Percentiles rank a stretch among this genome's conserved stretches.
These are phyloP conservation scores for Fusarium annulatum DNA, from an alignment of 2,329 filamentous ascomycete species.

Conservation along the genomic window DNA sequence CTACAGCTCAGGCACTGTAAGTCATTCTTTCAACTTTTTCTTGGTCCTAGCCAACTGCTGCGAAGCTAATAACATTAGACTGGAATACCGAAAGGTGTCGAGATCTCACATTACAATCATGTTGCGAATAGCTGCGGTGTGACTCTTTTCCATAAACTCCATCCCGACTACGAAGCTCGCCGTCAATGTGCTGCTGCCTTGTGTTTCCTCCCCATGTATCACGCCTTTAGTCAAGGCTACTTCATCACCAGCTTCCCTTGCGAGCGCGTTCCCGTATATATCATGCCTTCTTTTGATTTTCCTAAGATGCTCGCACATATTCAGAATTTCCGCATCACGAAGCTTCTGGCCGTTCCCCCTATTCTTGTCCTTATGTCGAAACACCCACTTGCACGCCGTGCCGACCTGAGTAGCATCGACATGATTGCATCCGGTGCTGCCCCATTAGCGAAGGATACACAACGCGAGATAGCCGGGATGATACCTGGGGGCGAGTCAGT, in stretches of 20 bases:
- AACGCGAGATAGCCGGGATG: constrained; percentile 57
- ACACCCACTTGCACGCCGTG: constrained; percentile 71
- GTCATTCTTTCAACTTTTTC: neutral
- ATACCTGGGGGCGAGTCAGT: constrained; percentile 55
- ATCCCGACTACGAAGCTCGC: constrained; percentile 61
- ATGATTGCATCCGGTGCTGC: constrained; percentile 74
- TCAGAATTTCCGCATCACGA: constrained; percentile 75
- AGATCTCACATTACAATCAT: constrained; percentile 82
- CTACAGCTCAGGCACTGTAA: constrained; percentile 76
- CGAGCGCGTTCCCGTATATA: constrained; percentile 73
- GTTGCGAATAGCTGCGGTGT: constrained; percentile 76
- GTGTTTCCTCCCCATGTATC: constrained; percentile 82
- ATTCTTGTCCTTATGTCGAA: constrained; percentile 80
- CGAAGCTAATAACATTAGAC: constrained; percentile 56
- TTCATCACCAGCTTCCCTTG: constrained; percentile 71
- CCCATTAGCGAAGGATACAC: constrained; percentile 68
- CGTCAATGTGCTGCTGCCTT: constrained; percentile 58
- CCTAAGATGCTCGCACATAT: constrained; percentile 75
- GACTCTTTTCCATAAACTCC: constrained; percentile 55
- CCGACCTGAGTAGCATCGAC: constrained; percentile 75
- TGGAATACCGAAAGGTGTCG: constrained; percentile 85
- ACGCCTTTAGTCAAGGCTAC: constrained; percentile 77
- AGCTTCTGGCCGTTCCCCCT: constrained; percentile 76
- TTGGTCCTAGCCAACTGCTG: neutral
- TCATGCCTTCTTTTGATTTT: constrained; percentile 85